Base-by-base conservation (phyloP, 2,329 filamentous ascomycete species). In the Fusarium sp. region DNA sequence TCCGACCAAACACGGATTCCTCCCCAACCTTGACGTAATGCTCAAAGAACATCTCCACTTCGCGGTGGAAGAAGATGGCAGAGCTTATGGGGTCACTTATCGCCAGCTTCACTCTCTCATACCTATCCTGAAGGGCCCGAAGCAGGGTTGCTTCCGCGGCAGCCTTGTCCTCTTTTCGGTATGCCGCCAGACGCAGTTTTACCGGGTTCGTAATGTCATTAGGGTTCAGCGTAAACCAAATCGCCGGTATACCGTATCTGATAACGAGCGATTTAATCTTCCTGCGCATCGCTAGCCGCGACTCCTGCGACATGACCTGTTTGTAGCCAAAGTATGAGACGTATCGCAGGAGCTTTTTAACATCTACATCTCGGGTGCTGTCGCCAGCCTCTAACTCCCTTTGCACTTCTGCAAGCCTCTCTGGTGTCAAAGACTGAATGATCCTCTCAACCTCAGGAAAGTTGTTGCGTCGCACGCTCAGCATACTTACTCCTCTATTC, bases 211-310 rank as follows among this genome's bases (percentile, higher is more conserved):
- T 53, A 8, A 63, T 63, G 28, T 66, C 46, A 40, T 60, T 63
- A n/a, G 64, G 60, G 36, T 63, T 67, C 15, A 67, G 10, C 16
- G 60, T 67, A 28, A 61, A 58, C 52, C 60, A 64, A 41, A 67
- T 64, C 7, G 55, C 60, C 12, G 56, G 60, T 5, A 55, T 52
- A n/a, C 47, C 41, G n/a, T 61, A 50, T 11, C 56, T 28, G 10
- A 67, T 54, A 16, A 67, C 64, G 3, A 63, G 40, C 2, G 60
- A 6, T 34, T 57, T 55, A 8, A 67, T 60, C 60, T 67, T 64
- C 13, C 40, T 37, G 3, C 37, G 41, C 36, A 64, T 60, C 2
- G 28, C 34, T 11, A 65, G 43, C 16, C 39, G 43, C 13, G 41
- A 41, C 37, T 64, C 55, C 48, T 43, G 23, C 7, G 43, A 64